Conservation (phyloP, 2,329 filamentous ascomycete species). For the Acrocalymma vagum region DNA sequence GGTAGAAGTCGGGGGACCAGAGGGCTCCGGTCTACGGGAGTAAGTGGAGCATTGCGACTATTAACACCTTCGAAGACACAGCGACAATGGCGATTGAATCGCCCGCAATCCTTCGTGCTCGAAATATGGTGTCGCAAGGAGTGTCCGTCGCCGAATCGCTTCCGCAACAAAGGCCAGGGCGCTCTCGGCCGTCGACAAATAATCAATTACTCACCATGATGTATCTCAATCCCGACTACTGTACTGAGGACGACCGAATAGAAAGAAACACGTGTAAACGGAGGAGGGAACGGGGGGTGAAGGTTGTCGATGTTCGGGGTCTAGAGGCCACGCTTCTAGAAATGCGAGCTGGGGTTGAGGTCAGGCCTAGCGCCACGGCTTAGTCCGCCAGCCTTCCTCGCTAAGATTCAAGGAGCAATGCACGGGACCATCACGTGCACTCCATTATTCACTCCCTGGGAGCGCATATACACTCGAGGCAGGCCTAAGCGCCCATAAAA, state of each 20-base stretch:
- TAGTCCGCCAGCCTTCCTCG: constrained; percentile 13
- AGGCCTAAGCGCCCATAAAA: too few species aligned
- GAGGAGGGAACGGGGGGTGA: constrained; percentile 17
- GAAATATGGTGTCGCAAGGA: constrained; percentile 7
- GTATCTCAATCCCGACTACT: constrained; percentile 6
- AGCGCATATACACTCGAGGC: too few species aligned
- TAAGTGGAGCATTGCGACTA: too few species aligned
- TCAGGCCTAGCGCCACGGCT: constrained; percentile 31
- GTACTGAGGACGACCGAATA: constrained; percentile 5
- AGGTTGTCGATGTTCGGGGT: constrained; percentile 20
- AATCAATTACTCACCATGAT: constrained; percentile 27
- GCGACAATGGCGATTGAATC: too few species aligned
- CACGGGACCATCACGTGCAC: constrained; percentile 7
- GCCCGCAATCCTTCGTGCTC: too few species aligned
- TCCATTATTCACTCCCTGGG: too few species aligned
- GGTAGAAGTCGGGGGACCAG: too few species aligned
- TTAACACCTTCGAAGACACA: too few species aligned
- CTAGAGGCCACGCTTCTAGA: constrained; percentile 45
- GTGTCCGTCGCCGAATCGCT: too few species aligned
- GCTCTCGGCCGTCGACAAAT: too few species aligned
- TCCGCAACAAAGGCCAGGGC: too few species aligned
- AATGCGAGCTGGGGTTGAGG: constrained; percentile 30
- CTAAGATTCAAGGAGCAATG: constrained; percentile 1
- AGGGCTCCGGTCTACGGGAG: too few species aligned
- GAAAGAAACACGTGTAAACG: constrained; percentile 7